Base-by-base conservation (phyloP, 106 monocot species). In the Triglochin maritima region DNA sequence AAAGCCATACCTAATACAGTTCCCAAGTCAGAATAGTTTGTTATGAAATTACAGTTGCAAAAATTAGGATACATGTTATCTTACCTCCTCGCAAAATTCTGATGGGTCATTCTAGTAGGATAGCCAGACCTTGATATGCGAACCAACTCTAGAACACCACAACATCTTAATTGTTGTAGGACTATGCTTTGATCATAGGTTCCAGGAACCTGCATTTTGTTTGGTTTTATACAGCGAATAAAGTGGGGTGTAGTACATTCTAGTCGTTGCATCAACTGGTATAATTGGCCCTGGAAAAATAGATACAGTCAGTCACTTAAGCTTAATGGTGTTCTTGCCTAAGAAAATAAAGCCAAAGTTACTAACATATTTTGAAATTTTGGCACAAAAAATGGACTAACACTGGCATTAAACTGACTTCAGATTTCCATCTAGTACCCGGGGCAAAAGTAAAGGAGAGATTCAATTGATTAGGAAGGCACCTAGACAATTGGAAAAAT, bases 141-240 rank as follows among this genome's bases (percentile, higher is more conserved):
- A 52, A 98, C 98, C 17, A 92, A 88, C 71, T 98, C 98, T 70
- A 98, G 72, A 60, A 98, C 98, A 54, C 98, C 98, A 77, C 98
- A 98, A 63, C 98, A 98, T 66, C 84, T 78, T 57, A 98, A 74
- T 62, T 98, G 98, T 68, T 84, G 88, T 9, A 98, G 80, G 46
- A 98, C 82, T 56, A 98, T 79, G 61, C 66, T 74, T 79, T 98
- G 92, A 79, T 92, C 92, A 78, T 92, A 98, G 59, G 63, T 86
- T 56, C 74, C 78, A 56, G 98, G 86, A 60, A 77, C 74, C 62
- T 98, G 92, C 6, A 69, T 78, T 50, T 77, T 86, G 62, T 98
- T 98, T 73, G 98, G 98, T 68, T 92, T 98, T 50, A 98, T 98
- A 63, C 98, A 98, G 1, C 98, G 79, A 72, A 98, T 98, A 61